A percentile compares a stretch with the other conserved stretches of the same genome.
Evolutionary conservation across 2,329 filamentous ascomycete species (phyloP).

Genomic region (Drechmeria coniospora): DNA sequence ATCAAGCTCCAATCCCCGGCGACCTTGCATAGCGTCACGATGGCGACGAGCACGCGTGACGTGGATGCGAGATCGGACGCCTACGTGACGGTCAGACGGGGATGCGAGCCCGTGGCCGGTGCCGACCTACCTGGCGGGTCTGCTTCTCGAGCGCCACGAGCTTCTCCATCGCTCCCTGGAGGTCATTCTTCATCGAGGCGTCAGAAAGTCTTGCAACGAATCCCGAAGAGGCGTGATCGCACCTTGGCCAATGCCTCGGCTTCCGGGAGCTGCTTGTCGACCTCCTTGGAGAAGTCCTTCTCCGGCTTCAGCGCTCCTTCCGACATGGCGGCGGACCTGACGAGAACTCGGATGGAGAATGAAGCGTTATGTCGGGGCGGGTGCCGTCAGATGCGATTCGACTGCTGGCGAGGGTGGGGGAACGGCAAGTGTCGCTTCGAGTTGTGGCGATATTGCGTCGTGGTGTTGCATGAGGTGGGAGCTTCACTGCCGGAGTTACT

Average conservation of each 20-base stretch:
- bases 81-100: conserved; percentile 32
- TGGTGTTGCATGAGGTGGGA: not conserved
- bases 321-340: conserved; percentile 54
- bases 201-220: conserved; percentile 4
- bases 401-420: not conserved
- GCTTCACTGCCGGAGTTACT: conserved; percentile 7
- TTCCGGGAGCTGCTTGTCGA: conserved; percentile 80
- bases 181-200: conserved; percentile 43
- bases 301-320: conserved; percentile 79
- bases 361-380: not conserved
- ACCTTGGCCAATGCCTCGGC: conserved; percentile 83
- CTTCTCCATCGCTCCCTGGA: conserved; percentile 85
- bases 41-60: conserved; percentile 70
- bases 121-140: conserved; percentile 62
- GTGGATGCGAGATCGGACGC: conserved; percentile 93
- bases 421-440: not conserved
- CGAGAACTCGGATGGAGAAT: not conserved
- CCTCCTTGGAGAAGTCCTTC: conserved; percentile 97
- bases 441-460: not conserved
- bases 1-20: conserved; percentile 84
- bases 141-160: conserved; percentile 87
- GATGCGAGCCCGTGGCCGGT: conserved; percentile 3
- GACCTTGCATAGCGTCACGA: conserved; percentile 90
- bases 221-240: conserved; percentile 18
- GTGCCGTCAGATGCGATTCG: not conserved